Evolutionary conservation across 2,329 filamentous ascomycete species (phyloP).

Genomic region (Escovopsis sp.): DNA sequence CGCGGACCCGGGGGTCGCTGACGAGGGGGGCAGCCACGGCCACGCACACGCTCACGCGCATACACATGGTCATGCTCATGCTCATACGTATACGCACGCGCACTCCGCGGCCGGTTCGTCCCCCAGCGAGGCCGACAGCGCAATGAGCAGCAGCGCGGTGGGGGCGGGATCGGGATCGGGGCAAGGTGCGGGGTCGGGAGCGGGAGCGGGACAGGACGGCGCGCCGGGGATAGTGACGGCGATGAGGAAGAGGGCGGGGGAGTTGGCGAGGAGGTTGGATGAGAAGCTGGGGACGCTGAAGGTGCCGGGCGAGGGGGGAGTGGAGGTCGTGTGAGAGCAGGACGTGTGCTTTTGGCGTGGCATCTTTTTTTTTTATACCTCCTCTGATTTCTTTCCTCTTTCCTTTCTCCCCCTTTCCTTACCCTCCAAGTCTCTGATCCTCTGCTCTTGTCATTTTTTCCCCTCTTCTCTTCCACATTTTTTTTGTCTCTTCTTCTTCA

Average conservation of each 20-base stretch:
- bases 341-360: background rate
- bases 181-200: constrained; percentile 26
- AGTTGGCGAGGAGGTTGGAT: constrained; percentile 44
- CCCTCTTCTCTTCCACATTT: no score
- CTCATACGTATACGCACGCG: constrained; percentile 13
- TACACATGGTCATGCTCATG: constrained; percentile 3
- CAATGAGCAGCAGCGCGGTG: constrained; percentile 28
- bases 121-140: constrained; percentile 30
- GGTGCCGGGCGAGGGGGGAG: constrained; percentile 37
- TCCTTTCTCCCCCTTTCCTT: no score
- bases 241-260: constrained; percentile 40
- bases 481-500: no score
- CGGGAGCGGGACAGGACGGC: no score
- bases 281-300: constrained; percentile 38
- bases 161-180: constrained; percentile 27
- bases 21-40: no score
- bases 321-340: constrained; percentile 8
- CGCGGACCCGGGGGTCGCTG: constrained; percentile 5
- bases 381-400: no score
- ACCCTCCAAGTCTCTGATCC: no score
- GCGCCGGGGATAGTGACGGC: constrained; percentile 26
- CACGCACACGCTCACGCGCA: constrained; percentile 1
- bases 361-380: no score
- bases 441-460: no score
- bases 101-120: constrained; percentile 22